Evolutionary conservation across 1,139 yeast species (phyloP), one percentile per base, ranked within the genome.

Genomic region (Yueomyces sp.): DNA sequence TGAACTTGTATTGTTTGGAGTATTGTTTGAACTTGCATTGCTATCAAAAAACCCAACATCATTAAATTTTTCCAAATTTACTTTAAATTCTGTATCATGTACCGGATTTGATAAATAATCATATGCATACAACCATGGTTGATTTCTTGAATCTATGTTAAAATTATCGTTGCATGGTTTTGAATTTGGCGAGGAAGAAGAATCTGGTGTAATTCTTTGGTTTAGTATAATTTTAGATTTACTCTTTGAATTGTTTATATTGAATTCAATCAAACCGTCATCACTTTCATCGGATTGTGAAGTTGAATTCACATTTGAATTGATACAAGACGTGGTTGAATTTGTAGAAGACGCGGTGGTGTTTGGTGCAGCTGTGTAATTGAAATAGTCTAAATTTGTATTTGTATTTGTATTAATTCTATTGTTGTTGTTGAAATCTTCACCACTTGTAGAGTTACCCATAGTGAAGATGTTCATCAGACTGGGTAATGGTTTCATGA

Each of bases 41-140:
- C 41, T 30, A 34, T 39, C 42, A 76, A 76, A 41, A 36, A 50
- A 50, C 0, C 87, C 87, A 40, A 81, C 75, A 43, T 77, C 76
- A 46, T 78, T 75, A 42, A 79, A 70, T 42, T 59, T 56, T 36
- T 57, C 54, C 26, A 55, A 41, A 43, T 56, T 54, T 26, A 60
- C 48, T 36, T 68, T 57, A 54, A 64, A 51, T 53, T 70, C 65
- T 46, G 69, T 62, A 51, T 74, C 78, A 28, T 41, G 38, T 9
- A 38, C 57, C 27, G 83, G 71, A 45, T 70, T 73, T 1, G 44
- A 42, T 33, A 49, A 36, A 48, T 80, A 76, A 62, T 78, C 81
- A 47, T 75, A 69, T 2, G 19, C 19, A 19, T 19, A 19, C 42
- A 85, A 55, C 94, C 93, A 75, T 6, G 31, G 31, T 11, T 26